phyloP scores from a whole-genome alignment of 1,284 basidiomycete genomes.

The Psilocybe mexicana region DNA sequence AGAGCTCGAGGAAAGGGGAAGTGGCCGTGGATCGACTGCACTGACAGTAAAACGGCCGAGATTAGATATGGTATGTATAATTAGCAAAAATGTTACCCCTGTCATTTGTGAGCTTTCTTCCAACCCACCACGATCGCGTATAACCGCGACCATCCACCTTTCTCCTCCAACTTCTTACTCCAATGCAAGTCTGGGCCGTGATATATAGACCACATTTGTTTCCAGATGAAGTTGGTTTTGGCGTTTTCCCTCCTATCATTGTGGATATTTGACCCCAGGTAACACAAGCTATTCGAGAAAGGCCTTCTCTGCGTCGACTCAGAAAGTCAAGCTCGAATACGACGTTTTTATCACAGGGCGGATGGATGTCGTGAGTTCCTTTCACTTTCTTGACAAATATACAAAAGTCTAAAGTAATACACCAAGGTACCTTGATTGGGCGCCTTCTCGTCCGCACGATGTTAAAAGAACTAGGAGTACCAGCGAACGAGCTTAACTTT shows the following conservation, averaged over 20 bases:
- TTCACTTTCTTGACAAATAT: background rate
- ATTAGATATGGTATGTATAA: background rate
- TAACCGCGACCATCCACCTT: background rate
- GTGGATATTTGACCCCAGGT: slow-evolving; percentile 7
- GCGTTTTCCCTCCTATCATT: slow-evolving; percentile 6
- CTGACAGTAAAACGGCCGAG: background rate
- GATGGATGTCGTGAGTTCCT: slow-evolving; percentile 68
- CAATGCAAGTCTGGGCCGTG: slow-evolving; percentile 59
- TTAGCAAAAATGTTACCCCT: too few species aligned
- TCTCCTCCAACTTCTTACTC: background rate
- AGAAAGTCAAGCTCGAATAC: slow-evolving; percentile 53
- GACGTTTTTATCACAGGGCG: slow-evolving; percentile 64
- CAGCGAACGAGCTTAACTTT: slow-evolving; percentile 49
- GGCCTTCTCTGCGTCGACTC: slow-evolving; percentile 58
- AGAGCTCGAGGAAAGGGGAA: background rate
- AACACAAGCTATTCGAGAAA: slow-evolving; percentile 54
- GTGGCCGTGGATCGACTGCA: too few species aligned
- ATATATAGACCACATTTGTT: slow-evolving; percentile 48
- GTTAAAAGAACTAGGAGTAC: slow-evolving; percentile 55
- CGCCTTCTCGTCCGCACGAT: slow-evolving; percentile 65
- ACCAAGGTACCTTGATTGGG: slow-evolving; percentile 71
- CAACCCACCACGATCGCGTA: too few species aligned
- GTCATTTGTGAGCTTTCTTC: too few species aligned
- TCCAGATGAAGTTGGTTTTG: slow-evolving; percentile 51
- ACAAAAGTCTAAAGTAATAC: slow-evolving; percentile 4